Evolutionary conservation across 2,329 filamentous ascomycete genomes (phyloP).

Genomic region (Aquanectria penicillioides): DNA sequence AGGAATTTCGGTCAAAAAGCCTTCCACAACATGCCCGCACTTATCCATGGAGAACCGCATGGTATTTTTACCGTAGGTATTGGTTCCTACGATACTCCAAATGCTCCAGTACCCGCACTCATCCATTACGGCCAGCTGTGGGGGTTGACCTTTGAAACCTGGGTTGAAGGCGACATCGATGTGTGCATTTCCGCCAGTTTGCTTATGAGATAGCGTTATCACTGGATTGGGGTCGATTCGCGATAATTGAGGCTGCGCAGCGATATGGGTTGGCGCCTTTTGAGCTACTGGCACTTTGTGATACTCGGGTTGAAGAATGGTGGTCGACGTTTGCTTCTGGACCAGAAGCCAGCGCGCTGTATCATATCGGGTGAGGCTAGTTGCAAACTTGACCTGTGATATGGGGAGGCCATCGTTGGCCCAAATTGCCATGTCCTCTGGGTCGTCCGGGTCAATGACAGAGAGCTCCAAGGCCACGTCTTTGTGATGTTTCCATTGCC

Average conservation of each 20-base stretch:
- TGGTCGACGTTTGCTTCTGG: constrained; percentile 62
- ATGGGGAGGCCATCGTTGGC: constrained; percentile 61
- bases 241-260: constrained; percentile 50
- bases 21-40: constrained; percentile 57
- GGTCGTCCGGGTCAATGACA: constrained; percentile 51
- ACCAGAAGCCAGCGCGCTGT: constrained; percentile 62
- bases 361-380: constrained; percentile 49
- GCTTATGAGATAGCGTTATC: constrained; percentile 58
- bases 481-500: constrained; percentile 62
- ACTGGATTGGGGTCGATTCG: constrained; percentile 66
- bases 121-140: constrained; percentile 74
- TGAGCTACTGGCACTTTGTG: constrained; percentile 48
- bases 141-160: constrained; percentile 54
- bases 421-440: constrained; percentile 64
- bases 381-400: constrained; percentile 60
- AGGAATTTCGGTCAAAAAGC: constrained; percentile 49
- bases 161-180: constrained; percentile 74
- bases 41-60: constrained; percentile 46
- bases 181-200: constrained; percentile 66
- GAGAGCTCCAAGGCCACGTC: constrained; percentile 59
- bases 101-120: constrained; percentile 73
- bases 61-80: constrained; percentile 46
- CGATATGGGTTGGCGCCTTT: constrained; percentile 15
- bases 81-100: constrained; percentile 65
- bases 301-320: constrained; percentile 62